Conservation (phyloP, 2,329 filamentous ascomycete species). For the Thielaviopsis punctulata region DNA sequence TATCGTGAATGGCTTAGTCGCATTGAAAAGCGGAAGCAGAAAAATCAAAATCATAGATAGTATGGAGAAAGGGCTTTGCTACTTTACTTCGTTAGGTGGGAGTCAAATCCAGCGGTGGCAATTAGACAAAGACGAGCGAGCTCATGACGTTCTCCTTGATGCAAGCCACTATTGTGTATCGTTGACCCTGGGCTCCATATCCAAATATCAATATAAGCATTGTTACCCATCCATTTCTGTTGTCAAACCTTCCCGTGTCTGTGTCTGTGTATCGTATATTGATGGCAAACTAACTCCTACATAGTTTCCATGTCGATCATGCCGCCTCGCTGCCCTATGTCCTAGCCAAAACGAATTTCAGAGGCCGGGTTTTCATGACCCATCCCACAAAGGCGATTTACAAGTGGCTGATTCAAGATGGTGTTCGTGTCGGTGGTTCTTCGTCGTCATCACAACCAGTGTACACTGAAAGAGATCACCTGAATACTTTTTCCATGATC, state of each 20-base stretch:
- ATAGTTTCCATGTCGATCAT: slow-evolving; percentile 93
- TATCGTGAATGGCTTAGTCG: neutral
- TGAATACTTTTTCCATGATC: slow-evolving; percentile 83
- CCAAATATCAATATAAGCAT: slow-evolving; percentile 10
- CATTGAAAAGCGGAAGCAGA: neutral
- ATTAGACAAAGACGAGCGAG: slow-evolving; percentile 1
- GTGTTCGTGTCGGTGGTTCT: slow-evolving; percentile 69
- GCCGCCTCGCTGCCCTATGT: slow-evolving; percentile 98
- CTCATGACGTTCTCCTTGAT: slow-evolving; percentile 2
- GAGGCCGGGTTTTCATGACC: slow-evolving; percentile 94
- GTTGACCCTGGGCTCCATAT: slow-evolving; percentile 1
- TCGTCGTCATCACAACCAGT: slow-evolving; percentile 55
- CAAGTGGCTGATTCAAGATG: slow-evolving; percentile 98
- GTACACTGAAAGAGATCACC: slow-evolving; percentile 89
- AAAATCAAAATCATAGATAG: neutral
- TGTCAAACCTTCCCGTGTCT: slow-evolving; percentile 1
- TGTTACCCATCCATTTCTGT: neutral
- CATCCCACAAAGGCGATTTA: slow-evolving; percentile 99
- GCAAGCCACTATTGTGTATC: slow-evolving; percentile 3
- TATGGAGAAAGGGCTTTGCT: neutral
- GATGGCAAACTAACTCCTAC: slow-evolving; percentile 10
- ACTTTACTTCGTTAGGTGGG: neutral
- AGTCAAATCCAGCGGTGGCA: neutral
- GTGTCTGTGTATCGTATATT: slow-evolving; percentile 3
- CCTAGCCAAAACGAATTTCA: slow-evolving; percentile 93